Evolutionary conservation across 495 filamentous ascomycete species (phyloP), one percentile per base, ranked within the genome.

Genomic region (Penicillium atrosanguineum): DNA sequence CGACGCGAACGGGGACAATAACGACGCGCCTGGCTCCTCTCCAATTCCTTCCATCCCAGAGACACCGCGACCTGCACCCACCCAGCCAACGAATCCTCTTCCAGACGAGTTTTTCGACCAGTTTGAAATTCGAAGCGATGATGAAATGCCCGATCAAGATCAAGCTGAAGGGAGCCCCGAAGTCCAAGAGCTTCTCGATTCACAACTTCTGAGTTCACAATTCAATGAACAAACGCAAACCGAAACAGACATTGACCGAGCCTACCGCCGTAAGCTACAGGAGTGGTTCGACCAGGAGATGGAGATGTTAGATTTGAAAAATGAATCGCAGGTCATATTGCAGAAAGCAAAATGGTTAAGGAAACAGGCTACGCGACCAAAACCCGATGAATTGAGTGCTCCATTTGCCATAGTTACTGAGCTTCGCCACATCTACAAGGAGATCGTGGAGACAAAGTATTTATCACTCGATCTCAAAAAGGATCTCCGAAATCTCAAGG

Each of bases 271-370:
- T 9, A 37, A 56, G 6, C 37, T 56, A 7, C 34, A 37, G 14
- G 14, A 26, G 2, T 51, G 53, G 48, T 40, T 56, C 21, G 25
- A 19, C 19, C 34, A 34, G 15, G 47, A 56, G 38, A 45, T 56
- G 14, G 16, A 51, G 15, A 19, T 29, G 20, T 46, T 42, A 16
- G 23, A 29, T 16, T 25, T 36, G 34, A 43, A 38, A 6, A 7
- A 6, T 8, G 34, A 42, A 1, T 56, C 47, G 53, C 5, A 20
- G 19, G 7, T n/a, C 38, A 6, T 40, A 16, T 4, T 40, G 4
- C 5, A 7, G 15, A 31, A 25, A 15, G 25, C 20, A 11, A 47
- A 36, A 47, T 1, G 1, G 2, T 38, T 56, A 26, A 43, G 48
- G 37, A 16, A 15, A 8, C 37, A 50, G 19, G 47, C 42, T 7